Evolutionary conservation across 345 rosid genomes (phyloP).

Genomic region (Hibiscus syriacus): DNA sequence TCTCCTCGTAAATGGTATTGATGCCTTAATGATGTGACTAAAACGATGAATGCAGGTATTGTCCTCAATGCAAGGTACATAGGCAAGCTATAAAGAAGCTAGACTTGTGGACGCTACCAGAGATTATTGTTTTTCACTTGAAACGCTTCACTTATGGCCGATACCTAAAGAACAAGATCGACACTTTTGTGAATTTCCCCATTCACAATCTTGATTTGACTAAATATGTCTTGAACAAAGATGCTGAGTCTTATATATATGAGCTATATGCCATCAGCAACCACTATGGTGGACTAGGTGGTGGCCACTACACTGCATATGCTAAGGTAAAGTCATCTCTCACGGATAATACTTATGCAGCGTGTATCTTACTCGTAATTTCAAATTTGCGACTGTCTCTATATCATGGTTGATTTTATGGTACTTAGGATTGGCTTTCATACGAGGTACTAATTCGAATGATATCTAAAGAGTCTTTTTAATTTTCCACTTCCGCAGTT

Average conservation of each 20-base stretch:
- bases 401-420: not conserved
- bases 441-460: not conserved
- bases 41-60: constrained; percentile 51
- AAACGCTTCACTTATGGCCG: constrained; percentile 87
- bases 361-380: too few relatives aligned
- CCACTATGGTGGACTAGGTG: constrained; percentile 89
- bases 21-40: not conserved
- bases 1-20: not conserved
- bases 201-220: constrained; percentile 69
- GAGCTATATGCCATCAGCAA: constrained; percentile 89
- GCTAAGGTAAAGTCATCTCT: constrained; percentile 51
- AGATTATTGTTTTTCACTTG: constrained; percentile 79
- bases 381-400: not conserved
- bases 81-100: constrained; percentile 92
- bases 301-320: constrained; percentile 92
- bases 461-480: not conserved
- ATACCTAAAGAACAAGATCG: constrained; percentile 74
- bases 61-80: constrained; percentile 82
- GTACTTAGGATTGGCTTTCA: not conserved
- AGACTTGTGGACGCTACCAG: constrained; percentile 89
- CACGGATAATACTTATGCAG: not conserved
- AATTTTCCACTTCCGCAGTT: constrained; percentile 37
- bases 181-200: constrained; percentile 70
- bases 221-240: constrained; percentile 57
- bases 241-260: constrained; percentile 49